A percentile compares a stretch with the other conserved stretches of the same genome.
Conservation (phyloP, 2,329 filamentous ascomycete genomes). For the Juglanconis oblonga region DNA sequence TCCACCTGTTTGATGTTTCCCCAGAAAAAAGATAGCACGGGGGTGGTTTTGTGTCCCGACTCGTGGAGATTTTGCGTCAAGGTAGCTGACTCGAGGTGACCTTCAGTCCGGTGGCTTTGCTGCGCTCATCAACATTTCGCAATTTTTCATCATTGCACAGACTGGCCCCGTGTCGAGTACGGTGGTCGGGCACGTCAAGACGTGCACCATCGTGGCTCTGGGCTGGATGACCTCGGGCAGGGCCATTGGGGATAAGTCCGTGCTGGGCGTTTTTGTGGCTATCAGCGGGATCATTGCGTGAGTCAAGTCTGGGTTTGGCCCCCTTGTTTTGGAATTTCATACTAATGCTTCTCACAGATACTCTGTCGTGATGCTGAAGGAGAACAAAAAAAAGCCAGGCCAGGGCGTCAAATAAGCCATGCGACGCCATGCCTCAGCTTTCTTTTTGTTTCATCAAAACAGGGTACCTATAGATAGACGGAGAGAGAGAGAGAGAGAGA, state of each 20-base stretch:
- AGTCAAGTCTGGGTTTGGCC: conserved; percentile 39
- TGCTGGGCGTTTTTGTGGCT: conserved; percentile 54
- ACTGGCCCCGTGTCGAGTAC: conserved; percentile 63
- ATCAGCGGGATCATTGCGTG: conserved; percentile 57
- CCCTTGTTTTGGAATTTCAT: background rate
- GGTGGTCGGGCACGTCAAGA: conserved; percentile 65
- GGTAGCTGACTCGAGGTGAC: conserved; percentile 7
- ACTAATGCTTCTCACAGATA: conserved; percentile 33
- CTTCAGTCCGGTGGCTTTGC: conserved; percentile 60
- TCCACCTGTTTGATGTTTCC: background rate
- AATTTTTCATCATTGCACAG: conserved; percentile 61
- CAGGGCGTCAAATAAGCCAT: conserved; percentile 12
- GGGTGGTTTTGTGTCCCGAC: background rate
- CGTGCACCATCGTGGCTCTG: conserved; percentile 61
- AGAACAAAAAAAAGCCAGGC: conserved; percentile 29
- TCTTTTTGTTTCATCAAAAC: background rate
- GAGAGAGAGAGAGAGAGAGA: background rate
- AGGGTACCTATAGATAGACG: too few relatives aligned
- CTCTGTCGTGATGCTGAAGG: conserved; percentile 45
- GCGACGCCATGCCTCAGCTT: background rate
- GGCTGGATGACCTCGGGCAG: conserved; percentile 58
- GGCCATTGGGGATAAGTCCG: conserved; percentile 52
- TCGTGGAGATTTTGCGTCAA: background rate
- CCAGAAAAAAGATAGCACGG: background rate
- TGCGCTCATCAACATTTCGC: conserved; percentile 62